These are phyloP conservation scores for Scleroderma citrinum DNA, from an alignment of 768 basidiomycete species.

Conservation along the genomic window DNA sequence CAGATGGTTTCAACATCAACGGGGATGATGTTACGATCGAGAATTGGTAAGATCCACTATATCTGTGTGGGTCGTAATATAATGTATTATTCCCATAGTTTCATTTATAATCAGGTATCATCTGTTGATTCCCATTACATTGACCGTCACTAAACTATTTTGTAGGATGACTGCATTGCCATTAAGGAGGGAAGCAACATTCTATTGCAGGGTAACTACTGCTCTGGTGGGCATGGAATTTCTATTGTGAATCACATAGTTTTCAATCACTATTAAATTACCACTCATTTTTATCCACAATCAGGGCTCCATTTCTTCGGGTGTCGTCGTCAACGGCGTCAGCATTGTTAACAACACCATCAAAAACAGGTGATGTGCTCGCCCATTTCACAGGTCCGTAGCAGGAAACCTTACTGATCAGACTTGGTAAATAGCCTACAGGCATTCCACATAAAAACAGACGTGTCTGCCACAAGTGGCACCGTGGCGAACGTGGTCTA, in stretches of 20 bases:
- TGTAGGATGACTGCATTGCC: constrained; percentile 59
- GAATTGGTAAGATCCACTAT: constrained; percentile 9
- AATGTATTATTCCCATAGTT: constrained; percentile 1
- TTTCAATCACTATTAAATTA: background rate
- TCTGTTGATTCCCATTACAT: background rate
- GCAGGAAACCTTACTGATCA: background rate
- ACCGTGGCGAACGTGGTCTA: constrained; percentile 47
- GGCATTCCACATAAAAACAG: constrained; percentile 59
- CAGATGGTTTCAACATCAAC: constrained; percentile 44
- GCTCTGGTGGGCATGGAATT: constrained; percentile 59
- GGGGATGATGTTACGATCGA: constrained; percentile 33
- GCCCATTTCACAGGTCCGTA: background rate
- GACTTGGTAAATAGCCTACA: constrained; percentile 32
- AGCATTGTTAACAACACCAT: constrained; percentile 47
- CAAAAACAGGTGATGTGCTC: constrained; percentile 40
- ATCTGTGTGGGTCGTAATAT: background rate
- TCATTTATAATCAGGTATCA: constrained; percentile 21
- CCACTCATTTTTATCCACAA: background rate
- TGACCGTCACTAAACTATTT: background rate
- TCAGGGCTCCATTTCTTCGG: constrained; percentile 51
- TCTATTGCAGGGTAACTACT: constrained; percentile 44
- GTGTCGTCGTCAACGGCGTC: constrained; percentile 41
- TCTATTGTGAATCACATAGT: constrained; percentile 35
- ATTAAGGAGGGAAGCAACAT: constrained; percentile 41
- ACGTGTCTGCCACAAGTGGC: constrained; percentile 38